Conservation (phyloP, 257 asterid genomes). For the Penstemon barbatus region DNA sequence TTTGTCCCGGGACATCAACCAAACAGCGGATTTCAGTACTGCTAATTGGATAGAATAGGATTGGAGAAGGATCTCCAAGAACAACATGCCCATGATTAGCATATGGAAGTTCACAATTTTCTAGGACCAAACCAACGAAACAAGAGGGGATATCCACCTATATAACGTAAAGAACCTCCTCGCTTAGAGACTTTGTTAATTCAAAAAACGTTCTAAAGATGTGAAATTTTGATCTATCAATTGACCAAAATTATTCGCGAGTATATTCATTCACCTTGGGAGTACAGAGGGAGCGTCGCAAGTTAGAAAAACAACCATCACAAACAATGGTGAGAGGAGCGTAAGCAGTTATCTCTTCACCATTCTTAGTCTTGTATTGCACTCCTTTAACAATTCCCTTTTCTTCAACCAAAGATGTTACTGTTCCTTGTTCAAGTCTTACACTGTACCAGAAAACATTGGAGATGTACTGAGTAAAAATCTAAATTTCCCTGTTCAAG, state of each 20-base stretch:
- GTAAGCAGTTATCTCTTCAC: constrained; percentile 28
- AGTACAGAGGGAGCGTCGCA: constrained; percentile 16
- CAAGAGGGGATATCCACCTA: neutral
- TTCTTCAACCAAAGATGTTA: constrained; percentile 36
- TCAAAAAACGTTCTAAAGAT: no score
- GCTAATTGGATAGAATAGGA: neutral
- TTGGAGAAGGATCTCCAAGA: neutral
- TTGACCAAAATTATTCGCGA: neutral
- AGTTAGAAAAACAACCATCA: constrained; percentile 45
- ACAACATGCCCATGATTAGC: no score
- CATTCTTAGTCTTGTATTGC: constrained; percentile 32
- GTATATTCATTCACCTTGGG: neutral
- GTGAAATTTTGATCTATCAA: no score
- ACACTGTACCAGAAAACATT: constrained; percentile 25
- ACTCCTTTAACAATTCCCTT: constrained; percentile 39
- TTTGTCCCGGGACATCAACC: no score
- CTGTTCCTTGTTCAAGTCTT: constrained; percentile 40
- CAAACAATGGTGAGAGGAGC: constrained; percentile 48
- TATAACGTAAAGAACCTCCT: no score
- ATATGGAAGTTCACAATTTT: neutral
- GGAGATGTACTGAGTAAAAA: no score
- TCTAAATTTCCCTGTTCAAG: constrained; percentile 18
- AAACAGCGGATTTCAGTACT: no score
- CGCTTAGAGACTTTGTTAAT: no score
- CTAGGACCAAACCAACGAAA: neutral